A percentile compares a stretch with the other conserved stretches of the same genome.
Conservation (phyloP, 768 basidiomycete species). For the Phlegmacium glaucopus region DNA sequence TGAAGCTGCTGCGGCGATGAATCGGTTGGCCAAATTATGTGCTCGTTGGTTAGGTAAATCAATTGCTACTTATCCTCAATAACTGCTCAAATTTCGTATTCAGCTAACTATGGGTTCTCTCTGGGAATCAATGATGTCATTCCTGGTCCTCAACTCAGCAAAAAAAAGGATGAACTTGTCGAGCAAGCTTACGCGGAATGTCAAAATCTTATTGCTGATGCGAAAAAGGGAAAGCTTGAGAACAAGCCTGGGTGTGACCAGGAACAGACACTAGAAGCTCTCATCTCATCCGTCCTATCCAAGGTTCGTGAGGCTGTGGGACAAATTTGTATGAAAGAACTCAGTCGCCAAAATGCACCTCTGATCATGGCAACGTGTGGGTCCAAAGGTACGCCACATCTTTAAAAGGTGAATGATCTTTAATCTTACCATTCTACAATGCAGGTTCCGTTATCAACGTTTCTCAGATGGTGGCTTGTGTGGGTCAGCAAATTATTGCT, state of each 20-base stretch:
- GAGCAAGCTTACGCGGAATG: constrained; percentile 88
- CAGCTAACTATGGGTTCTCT: constrained; percentile 96
- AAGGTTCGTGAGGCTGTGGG: constrained; percentile 96
- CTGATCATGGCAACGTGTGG: constrained; percentile 99
- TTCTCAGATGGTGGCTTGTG: constrained; percentile 99
- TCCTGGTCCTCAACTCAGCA: constrained; percentile 80
- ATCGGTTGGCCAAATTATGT: constrained; percentile 90
- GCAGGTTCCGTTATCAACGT: constrained; percentile 96
- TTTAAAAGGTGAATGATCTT: neutral
- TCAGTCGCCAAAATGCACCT: constrained; percentile 96
- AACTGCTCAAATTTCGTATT: constrained; percentile 3
- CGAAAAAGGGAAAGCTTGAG: constrained; percentile 88
- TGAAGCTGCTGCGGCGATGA: constrained; percentile 95
- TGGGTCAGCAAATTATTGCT: constrained; percentile 98
- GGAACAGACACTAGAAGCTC: constrained; percentile 95
- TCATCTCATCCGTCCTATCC: constrained; percentile 90
- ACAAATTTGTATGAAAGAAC: constrained; percentile 95
- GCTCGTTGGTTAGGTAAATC: constrained; percentile 84
- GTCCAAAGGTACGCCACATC: constrained; percentile 76
- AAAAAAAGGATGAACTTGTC: constrained; percentile 82
- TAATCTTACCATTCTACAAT: neutral
- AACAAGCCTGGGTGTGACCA: constrained; percentile 98
- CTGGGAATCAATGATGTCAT: constrained; percentile 99
- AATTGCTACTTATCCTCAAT: neutral
- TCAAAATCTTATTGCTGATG: constrained; percentile 79